A percentile compares a stretch with the other conserved stretches of the same genome.
phyloP scores from a whole-genome alignment of 148 eudicot genomes.

The Cornus controversa region DNA sequence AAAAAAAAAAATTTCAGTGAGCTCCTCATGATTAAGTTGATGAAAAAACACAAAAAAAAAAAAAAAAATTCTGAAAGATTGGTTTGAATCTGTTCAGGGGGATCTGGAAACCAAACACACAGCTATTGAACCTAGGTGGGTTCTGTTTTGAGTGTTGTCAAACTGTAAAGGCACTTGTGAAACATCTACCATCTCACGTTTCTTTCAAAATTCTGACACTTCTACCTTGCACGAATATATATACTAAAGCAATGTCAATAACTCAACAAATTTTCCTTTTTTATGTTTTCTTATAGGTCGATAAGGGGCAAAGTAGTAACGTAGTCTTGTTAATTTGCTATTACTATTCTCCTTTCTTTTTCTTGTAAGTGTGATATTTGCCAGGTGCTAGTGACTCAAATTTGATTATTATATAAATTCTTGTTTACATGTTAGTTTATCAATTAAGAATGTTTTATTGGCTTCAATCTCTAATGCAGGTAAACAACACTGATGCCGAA shows the following conservation, averaged over 20 bases:
- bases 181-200: not conserved
- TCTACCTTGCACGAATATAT: not conserved
- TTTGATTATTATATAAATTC: not conserved
- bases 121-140: no score
- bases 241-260: not conserved
- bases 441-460: slow-evolving; percentile 3
- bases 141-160: no score
- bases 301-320: no score
- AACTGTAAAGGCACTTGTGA: not conserved
- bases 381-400: no score
- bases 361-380: no score
- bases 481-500: slow-evolving; percentile 98
- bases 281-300: no score
- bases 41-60: no score
- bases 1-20: not conserved
- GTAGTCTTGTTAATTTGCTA: no score
- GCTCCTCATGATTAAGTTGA: not conserved
- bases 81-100: no score
- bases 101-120: no score
- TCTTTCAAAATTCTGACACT: not conserved
- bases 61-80: no score
- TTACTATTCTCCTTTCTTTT: no score
- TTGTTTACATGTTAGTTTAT: not conserved
- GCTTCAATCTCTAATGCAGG: slow-evolving; percentile 43
- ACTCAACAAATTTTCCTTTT: not conserved